Evolutionary conservation across 1,284 basidiomycete genomes (phyloP).

Genomic region (Fomitiporia mediterranea): DNA sequence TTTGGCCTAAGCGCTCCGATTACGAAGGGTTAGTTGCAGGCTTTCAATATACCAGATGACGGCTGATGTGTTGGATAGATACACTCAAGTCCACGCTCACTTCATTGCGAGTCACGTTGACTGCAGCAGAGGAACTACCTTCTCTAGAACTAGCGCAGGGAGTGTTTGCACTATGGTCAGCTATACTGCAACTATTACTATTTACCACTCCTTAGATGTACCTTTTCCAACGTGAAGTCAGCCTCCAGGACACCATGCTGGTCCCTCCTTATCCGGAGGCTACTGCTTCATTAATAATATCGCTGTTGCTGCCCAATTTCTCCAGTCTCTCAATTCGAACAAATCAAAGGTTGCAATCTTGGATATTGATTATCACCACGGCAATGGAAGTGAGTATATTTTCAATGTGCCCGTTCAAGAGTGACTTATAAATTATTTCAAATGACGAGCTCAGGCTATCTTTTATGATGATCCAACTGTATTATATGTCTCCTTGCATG

Average conservation of each 20-base stretch:
- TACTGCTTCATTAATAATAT: conserved; percentile 37
- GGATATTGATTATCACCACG: conserved; percentile 39
- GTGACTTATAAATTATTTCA: too few species aligned
- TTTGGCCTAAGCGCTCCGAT: conserved; percentile 36
- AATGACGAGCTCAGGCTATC: conserved; percentile 33
- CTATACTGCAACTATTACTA: background rate
- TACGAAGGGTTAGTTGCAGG: conserved; percentile 28
- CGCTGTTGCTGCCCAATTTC: conserved; percentile 31
- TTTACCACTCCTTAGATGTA: background rate
- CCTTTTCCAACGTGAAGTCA: conserved; percentile 25
- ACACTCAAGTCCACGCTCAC: conserved; percentile 31
- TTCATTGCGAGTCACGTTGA: conserved; percentile 29
- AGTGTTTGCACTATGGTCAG: conserved; percentile 32
- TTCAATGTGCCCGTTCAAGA: too few species aligned
- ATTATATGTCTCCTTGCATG: conserved; percentile 35
- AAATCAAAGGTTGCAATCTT: conserved; percentile 30
- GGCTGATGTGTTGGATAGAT: conserved; percentile 24
- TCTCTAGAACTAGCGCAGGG: conserved; percentile 5
- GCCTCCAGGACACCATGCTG: conserved; percentile 36
- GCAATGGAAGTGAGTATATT: conserved; percentile 32
- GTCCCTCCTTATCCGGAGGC: conserved; percentile 31
- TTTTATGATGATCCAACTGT: conserved; percentile 34
- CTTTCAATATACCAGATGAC: background rate
- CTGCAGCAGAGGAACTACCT: conserved; percentile 25
- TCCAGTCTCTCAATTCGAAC: conserved; percentile 21